Conservation (phyloP, 164 flowering plant genomes). For the Kingdonia uniflora region DNA sequence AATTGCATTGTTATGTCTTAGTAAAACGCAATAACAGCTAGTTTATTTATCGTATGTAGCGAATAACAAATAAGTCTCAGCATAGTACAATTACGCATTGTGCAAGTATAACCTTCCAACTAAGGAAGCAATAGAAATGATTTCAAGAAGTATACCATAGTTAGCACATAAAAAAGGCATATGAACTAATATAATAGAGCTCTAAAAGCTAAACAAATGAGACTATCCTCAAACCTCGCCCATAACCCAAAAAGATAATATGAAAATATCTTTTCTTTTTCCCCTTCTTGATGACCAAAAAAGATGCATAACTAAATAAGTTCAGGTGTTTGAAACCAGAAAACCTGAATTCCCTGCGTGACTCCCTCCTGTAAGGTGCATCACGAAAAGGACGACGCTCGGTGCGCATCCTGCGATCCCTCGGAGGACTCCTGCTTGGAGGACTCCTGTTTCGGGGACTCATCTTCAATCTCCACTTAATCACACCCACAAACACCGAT, state of each 20-base stretch:
- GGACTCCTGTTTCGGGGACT: conserved; percentile 31
- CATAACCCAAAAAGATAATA: neutral
- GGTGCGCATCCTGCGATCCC: conserved; percentile 37
- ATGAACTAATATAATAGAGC: too few species aligned
- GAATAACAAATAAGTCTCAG: too few species aligned
- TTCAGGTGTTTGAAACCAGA: conserved; percentile 16
- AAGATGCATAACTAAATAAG: conserved; percentile 1
- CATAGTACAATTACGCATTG: too few species aligned
- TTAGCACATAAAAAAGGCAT: too few species aligned
- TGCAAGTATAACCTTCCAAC: too few species aligned
- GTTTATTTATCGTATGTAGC: too few species aligned
- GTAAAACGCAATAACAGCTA: too few species aligned
- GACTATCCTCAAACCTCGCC: neutral
- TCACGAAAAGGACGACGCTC: conserved; percentile 34
- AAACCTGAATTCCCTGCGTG: conserved; percentile 45
- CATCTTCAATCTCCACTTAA: conserved; percentile 25
- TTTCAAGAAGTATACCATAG: too few species aligned
- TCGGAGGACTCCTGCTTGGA: conserved; percentile 4
- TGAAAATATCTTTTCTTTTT: conserved; percentile 1
- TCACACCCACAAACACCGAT: conserved; percentile 17
- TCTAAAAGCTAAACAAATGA: too few species aligned
- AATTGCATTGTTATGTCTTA: too few species aligned
- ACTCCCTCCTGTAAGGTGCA: conserved; percentile 41
- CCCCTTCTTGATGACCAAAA: neutral
- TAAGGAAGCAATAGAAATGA: too few species aligned